These are phyloP conservation scores for Chloris gayana DNA, from an alignment of 176 grass and related monocot genomes.

Conservation along the genomic window DNA sequence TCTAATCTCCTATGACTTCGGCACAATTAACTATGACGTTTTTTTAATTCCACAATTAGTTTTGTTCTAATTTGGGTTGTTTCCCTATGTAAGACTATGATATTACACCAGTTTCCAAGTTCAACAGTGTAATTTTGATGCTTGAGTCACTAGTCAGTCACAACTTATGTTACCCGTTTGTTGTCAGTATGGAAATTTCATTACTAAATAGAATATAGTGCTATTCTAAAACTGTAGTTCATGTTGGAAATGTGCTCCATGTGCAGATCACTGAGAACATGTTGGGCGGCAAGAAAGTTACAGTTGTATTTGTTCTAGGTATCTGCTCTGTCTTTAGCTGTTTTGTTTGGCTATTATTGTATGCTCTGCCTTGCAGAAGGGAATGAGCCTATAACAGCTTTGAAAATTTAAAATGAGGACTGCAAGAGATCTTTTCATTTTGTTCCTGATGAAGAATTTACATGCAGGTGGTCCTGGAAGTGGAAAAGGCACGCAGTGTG, in stretches of 20 bases:
- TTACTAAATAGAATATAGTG: background rate
- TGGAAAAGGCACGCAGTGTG: constrained; percentile 88
- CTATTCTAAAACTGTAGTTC: background rate
- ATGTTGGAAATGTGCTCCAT: constrained; percentile 25
- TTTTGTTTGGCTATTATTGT: background rate
- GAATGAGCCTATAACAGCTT: background rate
- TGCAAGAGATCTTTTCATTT: background rate
- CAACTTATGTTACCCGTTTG: background rate
- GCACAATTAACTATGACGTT: too few relatives aligned
- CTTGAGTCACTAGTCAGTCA: background rate
- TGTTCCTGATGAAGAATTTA: constrained; percentile 41
- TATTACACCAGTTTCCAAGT: too few relatives aligned
- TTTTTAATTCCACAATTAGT: constrained; percentile 5
- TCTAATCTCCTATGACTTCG: background rate
- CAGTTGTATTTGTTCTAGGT: constrained; percentile 88
- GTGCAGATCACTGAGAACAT: constrained; percentile 59
- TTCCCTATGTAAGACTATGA: background rate
- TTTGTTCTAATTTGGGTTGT: background rate
- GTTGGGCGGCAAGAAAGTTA: constrained; percentile 74
- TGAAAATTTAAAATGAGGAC: constrained; percentile 19
- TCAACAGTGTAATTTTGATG: constrained; percentile 5
- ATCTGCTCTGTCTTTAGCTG: constrained; percentile 20
- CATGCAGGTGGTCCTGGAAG: constrained; percentile 84
- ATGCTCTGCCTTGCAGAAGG: background rate
- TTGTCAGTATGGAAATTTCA: background rate